phyloP scores from a whole-genome alignment of 2,329 filamentous ascomycete genomes.

The Byssochlamys sp. region DNA sequence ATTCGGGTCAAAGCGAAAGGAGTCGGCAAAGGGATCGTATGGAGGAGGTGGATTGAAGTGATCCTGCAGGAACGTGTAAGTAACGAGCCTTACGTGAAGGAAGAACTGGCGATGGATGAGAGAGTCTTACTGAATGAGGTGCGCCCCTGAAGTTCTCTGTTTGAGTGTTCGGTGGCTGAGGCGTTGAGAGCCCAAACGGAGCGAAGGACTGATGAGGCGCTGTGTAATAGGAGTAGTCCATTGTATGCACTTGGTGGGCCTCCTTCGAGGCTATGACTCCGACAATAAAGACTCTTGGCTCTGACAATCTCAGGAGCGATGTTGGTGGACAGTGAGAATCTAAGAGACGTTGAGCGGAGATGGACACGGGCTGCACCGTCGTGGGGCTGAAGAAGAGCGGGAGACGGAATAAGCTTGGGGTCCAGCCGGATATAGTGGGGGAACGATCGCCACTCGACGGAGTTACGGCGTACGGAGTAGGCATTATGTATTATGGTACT shows the following conservation, averaged over 20 bases:
- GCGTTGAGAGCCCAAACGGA: conserved; percentile 39
- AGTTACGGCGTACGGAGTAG: no score
- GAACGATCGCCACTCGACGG: background rate
- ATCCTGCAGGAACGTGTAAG: conserved; percentile 16
- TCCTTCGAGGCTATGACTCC: background rate
- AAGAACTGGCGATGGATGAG: conserved; percentile 9
- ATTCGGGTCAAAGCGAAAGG: conserved; percentile 26
- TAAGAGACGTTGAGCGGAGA: background rate
- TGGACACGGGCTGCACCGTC: background rate
- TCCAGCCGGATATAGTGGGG: background rate
- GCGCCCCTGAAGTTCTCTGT: conserved; percentile 39
- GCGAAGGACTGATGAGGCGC: conserved; percentile 37
- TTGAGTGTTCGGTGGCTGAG: conserved; percentile 29
- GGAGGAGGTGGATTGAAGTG: conserved; percentile 24
- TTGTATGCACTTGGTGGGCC: conserved; percentile 15
- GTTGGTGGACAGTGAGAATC: background rate
- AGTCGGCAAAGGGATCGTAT: conserved; percentile 29
- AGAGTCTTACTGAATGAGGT: conserved; percentile 29
- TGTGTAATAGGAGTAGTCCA: conserved; percentile 51
- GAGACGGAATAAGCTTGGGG: background rate
- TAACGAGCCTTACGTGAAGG: conserved; percentile 5
- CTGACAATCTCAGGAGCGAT: background rate
- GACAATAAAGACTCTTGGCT: background rate
- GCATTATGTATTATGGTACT: no score
- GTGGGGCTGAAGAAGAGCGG: background rate